phyloP scores from a whole-genome alignment of 768 basidiomycete species.

The Boletus reticulatus region DNA sequence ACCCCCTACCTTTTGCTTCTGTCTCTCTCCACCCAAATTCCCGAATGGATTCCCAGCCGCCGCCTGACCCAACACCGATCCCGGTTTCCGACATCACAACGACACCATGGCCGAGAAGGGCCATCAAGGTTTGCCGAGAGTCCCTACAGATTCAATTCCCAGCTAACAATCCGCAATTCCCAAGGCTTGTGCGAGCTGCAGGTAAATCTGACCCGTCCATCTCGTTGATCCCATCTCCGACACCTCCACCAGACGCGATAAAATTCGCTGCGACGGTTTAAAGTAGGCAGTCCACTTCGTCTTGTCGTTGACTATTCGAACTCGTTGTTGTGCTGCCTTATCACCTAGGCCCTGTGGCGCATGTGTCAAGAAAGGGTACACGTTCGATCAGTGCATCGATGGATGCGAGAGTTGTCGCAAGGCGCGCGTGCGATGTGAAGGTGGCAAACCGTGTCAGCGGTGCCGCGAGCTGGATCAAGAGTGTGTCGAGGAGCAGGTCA shows the following conservation, averaged over 20 bases:
- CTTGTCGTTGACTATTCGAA: slow-evolving; percentile 1
- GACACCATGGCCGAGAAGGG: slow-evolving; percentile 49
- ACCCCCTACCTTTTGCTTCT: slow-evolving; percentile 21
- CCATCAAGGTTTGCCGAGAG: slow-evolving; percentile 43
- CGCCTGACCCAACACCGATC: slow-evolving; percentile 33
- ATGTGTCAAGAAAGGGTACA: slow-evolving; percentile 54
- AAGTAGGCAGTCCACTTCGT: slow-evolving; percentile 33
- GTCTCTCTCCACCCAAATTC: slow-evolving; percentile 25
- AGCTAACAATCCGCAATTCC: slow-evolving; percentile 8
- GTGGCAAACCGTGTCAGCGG: slow-evolving; percentile 36
- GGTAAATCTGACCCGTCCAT: slow-evolving; percentile 28
- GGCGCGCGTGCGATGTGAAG: slow-evolving; percentile 44
- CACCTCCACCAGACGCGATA: slow-evolving; percentile 48
- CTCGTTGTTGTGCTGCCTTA: not conserved
- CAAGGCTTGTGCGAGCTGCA: slow-evolving; percentile 61
- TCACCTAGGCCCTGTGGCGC: slow-evolving; percentile 52
- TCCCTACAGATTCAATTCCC: not conserved
- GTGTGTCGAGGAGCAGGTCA: slow-evolving; percentile 45
- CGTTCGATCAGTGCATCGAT: slow-evolving; percentile 53
- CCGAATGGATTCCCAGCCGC: slow-evolving; percentile 36
- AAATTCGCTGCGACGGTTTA: slow-evolving; percentile 57
- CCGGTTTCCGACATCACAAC: slow-evolving; percentile 54
- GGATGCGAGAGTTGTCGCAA: slow-evolving; percentile 61
- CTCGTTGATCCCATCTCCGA: not conserved
- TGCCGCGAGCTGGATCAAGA: slow-evolving; percentile 37